Evolutionary conservation across 345 rosid species (phyloP).

Genomic region (Gossypium arboreum): DNA sequence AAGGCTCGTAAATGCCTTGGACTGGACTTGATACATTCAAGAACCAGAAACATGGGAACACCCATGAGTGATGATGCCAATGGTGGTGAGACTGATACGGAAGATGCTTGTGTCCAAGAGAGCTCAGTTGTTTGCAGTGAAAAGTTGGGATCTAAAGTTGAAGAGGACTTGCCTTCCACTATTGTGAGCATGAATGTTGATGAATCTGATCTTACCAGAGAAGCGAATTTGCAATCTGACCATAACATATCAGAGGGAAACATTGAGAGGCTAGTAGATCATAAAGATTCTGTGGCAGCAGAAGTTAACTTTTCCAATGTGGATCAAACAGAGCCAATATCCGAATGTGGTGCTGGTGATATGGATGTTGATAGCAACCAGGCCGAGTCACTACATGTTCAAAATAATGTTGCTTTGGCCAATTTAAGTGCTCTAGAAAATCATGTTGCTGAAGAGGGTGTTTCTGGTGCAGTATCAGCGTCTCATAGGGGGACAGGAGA

Average conservation of each 20-base stretch:
- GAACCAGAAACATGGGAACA: conserved; percentile 35
- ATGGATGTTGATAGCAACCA: conserved; percentile 25
- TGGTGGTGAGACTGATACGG: conserved; percentile 77
- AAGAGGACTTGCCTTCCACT: conserved; percentile 32
- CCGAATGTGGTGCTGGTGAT: conserved; percentile 17
- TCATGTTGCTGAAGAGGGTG: conserved; percentile 12
- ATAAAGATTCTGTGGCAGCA: conserved; percentile 28
- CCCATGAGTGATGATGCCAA: conserved; percentile 50
- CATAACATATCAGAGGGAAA: conserved; percentile 34
- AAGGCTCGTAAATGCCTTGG: conserved; percentile 93
- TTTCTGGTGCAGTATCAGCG: conserved; percentile 28
- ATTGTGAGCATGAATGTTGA: conserved; percentile 32
- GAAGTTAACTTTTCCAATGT: conserved; percentile 30
- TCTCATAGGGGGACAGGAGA: conserved; percentile 20
- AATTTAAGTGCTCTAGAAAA: conserved; percentile 26
- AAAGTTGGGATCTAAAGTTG: conserved; percentile 40
- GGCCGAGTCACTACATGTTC: conserved; percentile 24
- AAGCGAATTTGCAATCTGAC: conserved; percentile 29
- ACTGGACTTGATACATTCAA: conserved; percentile 57
- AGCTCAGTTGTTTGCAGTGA: conserved; percentile 34
- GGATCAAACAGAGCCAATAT: conserved; percentile 22
- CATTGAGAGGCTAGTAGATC: conserved; percentile 23
- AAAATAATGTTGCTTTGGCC: conserved; percentile 28
- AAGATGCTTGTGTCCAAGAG: conserved; percentile 57
- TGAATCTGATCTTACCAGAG: conserved; percentile 24